Evolutionary conservation across 768 basidiomycete species (phyloP).

Genomic region (Podaxis pistillaris): DNA sequence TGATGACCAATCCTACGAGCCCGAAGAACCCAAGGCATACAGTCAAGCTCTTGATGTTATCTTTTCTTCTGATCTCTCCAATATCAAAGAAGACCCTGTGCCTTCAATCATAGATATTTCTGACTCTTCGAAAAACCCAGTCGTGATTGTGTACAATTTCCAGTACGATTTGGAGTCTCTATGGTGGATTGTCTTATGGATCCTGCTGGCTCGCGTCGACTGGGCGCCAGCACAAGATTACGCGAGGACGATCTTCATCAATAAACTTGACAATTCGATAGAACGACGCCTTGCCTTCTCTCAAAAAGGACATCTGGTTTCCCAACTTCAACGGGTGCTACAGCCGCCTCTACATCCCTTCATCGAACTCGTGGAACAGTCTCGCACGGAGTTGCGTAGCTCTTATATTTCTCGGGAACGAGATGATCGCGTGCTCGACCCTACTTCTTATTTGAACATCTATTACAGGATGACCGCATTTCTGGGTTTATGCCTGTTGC

Average conservation of each 20-base stretch:
- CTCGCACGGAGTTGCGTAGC: not conserved
- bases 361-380: not conserved
- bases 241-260: not conserved
- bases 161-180: conserved; percentile 12
- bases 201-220: not conserved
- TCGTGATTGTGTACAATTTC: not conserved
- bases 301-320: not conserved
- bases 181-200: conserved; percentile 9
- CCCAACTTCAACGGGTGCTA: not conserved
- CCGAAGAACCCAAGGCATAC: not conserved
- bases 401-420: not conserved
- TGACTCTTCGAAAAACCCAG: not conserved
- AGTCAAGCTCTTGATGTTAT: not conserved
- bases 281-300: not conserved
- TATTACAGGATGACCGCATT: not conserved
- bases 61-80: too few species aligned
- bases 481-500: not conserved
- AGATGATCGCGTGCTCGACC: not conserved
- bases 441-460: not conserved
- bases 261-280: not conserved
- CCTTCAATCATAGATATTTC: too few species aligned
- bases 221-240: not conserved
- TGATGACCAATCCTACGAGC: not conserved
- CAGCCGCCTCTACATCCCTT: not conserved
- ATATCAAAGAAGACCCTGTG: too few species aligned